Conservation (phyloP, 1,139 yeast genomes). For the Maudiozyma humilis region DNA sequence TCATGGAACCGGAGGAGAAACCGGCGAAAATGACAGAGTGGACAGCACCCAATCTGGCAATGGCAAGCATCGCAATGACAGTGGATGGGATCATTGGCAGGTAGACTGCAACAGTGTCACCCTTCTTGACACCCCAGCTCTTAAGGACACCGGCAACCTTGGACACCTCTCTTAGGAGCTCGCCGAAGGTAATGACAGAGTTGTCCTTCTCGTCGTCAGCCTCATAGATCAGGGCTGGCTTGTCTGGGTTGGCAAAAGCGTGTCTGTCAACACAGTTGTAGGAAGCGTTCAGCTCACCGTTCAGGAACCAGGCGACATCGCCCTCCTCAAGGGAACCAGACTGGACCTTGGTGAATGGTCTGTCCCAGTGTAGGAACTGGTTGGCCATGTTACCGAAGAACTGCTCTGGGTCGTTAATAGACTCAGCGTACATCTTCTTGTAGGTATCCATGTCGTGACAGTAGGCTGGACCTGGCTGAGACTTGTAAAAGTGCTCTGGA, state of each 20-base stretch:
- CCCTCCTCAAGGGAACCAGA: constrained; percentile 70
- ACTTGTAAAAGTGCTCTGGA: constrained; percentile 66
- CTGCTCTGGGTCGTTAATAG: constrained; percentile 70
- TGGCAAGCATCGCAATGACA: constrained; percentile 80
- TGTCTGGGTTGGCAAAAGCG: constrained; percentile 79
- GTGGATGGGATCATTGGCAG: constrained; percentile 98
- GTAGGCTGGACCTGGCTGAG: constrained; percentile 54
- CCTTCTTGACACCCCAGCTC: constrained; percentile 82
- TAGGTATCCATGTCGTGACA: constrained; percentile 57
- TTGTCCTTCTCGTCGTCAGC: constrained; percentile 85
- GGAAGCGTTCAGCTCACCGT: constrained; percentile 88
- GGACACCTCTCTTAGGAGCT: constrained; percentile 78
- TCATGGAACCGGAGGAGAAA: constrained; percentile 86
- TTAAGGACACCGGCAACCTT: constrained; percentile 80
- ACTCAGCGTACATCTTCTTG: constrained; percentile 61
- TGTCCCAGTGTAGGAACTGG: constrained; percentile 77
- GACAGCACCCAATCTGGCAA: constrained; percentile 86
- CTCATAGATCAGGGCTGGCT: constrained; percentile 85
- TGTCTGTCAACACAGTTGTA: constrained; percentile 96
- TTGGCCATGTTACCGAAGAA: constrained; percentile 82
- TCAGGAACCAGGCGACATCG: constrained; percentile 86
- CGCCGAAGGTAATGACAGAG: constrained; percentile 69
- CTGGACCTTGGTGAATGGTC: constrained; percentile 65
- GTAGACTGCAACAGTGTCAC: constrained; percentile 94
- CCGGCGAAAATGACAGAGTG: constrained; percentile 98